Percentiles rank a stretch among this genome's conserved stretches.
Evolutionary conservation across 1,284 basidiomycete species (phyloP).

Genomic region (Leccinum fallax): DNA sequence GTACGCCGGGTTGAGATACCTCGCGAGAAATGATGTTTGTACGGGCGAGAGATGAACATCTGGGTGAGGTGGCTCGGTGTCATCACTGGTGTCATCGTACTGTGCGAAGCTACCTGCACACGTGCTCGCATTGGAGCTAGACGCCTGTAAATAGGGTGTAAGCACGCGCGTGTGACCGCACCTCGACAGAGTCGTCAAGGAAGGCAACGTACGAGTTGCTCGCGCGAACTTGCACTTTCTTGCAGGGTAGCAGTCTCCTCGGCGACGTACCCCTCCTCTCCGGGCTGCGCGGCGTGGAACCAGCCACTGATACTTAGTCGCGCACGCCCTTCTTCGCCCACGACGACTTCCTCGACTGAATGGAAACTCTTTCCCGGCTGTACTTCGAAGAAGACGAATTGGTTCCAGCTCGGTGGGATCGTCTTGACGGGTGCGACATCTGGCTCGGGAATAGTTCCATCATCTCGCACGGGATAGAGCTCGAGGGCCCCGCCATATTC

Average conservation of each 20-base stretch:
- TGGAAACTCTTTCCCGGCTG: slow-evolving; percentile 94
- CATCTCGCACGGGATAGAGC: slow-evolving; percentile 76
- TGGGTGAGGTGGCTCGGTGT: slow-evolving; percentile 49
- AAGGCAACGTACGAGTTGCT: slow-evolving; percentile 68
- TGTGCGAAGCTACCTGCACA: slow-evolving; percentile 49
- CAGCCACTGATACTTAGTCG: slow-evolving; percentile 93
- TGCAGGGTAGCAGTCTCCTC: slow-evolving; percentile 40
- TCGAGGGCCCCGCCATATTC: slow-evolving; percentile 96
- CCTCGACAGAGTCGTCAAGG: background rate
- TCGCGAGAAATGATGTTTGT: slow-evolving; percentile 70
- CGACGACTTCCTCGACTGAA: slow-evolving; percentile 96
- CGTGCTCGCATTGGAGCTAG: slow-evolving; percentile 49
- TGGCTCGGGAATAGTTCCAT: slow-evolving; percentile 60
- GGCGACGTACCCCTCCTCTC: slow-evolving; percentile 83
- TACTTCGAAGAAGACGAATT: slow-evolving; percentile 94
- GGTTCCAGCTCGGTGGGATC: slow-evolving; percentile 90
- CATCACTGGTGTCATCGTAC: slow-evolving; percentile 47
- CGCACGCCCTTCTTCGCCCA: slow-evolving; percentile 70
- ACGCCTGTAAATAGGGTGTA: slow-evolving; percentile 43
- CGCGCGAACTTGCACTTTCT: slow-evolving; percentile 64
- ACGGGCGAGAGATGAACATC: slow-evolving; percentile 57
- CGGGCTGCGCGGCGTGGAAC: slow-evolving; percentile 93
- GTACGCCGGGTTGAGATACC: slow-evolving; percentile 91
- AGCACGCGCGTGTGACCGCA: background rate
- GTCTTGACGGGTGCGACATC: slow-evolving; percentile 59